These are phyloP conservation scores for Penicillium pancosmium DNA, from an alignment of 495 filamentous ascomycete species.

Conservation along the genomic window DNA sequence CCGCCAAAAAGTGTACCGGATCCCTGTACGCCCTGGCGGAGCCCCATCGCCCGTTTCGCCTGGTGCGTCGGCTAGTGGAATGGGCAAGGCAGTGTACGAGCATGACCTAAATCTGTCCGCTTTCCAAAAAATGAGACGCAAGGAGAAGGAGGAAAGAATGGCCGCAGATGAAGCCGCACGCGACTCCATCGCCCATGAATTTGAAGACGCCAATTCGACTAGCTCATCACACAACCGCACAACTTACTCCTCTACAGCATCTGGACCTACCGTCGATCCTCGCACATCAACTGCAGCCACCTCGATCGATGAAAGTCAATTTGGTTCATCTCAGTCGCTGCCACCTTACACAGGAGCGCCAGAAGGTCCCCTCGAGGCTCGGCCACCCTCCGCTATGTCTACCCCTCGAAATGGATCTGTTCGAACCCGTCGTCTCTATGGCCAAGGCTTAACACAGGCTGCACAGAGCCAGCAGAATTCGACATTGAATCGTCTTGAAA, in stretches of 20 bases:
- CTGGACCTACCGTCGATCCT: constrained; percentile 63
- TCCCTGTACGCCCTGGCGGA: constrained; percentile 59
- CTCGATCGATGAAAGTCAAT: constrained; percentile 78
- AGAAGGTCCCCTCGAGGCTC: constrained; percentile 16
- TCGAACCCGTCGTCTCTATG: constrained; percentile 79
- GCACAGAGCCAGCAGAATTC: constrained; percentile 79
- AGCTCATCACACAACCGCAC: constrained; percentile 75
- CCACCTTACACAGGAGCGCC: constrained; percentile 21
- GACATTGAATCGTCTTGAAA: constrained; percentile 76
- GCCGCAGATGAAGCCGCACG: constrained; percentile 38
- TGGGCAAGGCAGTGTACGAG: constrained; percentile 77
- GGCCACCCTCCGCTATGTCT: constrained; percentile 22
- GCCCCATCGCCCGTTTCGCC: constrained; percentile 16
- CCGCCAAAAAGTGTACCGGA: constrained; percentile 93
- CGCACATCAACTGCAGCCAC: constrained; percentile 89
- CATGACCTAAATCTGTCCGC: constrained; percentile 79
- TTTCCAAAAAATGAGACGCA: constrained; percentile 73
- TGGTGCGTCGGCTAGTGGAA: constrained; percentile 33
- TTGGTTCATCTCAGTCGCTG: constrained; percentile 48
- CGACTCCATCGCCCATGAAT: constrained; percentile 34
- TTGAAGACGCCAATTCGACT: constrained; percentile 62
- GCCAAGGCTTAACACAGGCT: constrained; percentile 78
- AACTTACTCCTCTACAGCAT: constrained; percentile 86
- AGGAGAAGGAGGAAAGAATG: constrained; percentile 55
- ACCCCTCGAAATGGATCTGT: constrained; percentile 54